Conservation (phyloP, 129 eudicot species). For the Heracleum sosnowskyi region DNA sequence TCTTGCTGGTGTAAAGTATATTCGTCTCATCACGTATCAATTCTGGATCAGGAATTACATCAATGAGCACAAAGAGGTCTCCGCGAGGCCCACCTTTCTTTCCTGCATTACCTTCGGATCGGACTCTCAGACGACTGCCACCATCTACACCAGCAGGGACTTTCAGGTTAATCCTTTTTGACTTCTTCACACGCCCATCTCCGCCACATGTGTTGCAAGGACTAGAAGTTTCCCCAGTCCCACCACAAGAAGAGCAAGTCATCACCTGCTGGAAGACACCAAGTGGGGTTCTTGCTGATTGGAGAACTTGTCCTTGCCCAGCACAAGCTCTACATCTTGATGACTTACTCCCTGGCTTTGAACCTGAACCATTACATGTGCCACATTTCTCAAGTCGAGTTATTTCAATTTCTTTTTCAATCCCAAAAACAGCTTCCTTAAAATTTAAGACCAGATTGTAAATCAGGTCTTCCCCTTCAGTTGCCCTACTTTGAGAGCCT, state of each 20-base stretch:
- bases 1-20: slow-evolving; percentile 72
- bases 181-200: slow-evolving; percentile 71
- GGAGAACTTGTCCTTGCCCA: slow-evolving; percentile 87
- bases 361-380: slow-evolving; percentile 84
- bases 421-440: slow-evolving; percentile 90
- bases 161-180: slow-evolving; percentile 70
- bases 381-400: slow-evolving; percentile 67
- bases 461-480: slow-evolving; percentile 83
- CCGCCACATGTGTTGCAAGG: slow-evolving; percentile 77
- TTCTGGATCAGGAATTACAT: slow-evolving; percentile 73
- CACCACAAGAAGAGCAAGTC: slow-evolving; percentile 79
- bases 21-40: slow-evolving; percentile 74
- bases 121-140: slow-evolving; percentile 74
- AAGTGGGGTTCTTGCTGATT: slow-evolving; percentile 73
- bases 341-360: slow-evolving; percentile 71
- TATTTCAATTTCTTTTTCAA: slow-evolving; percentile 81
- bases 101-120: slow-evolving; percentile 81
- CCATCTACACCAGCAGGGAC: slow-evolving; percentile 92
- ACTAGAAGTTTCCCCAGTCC: slow-evolving; percentile 65
- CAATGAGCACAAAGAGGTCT: slow-evolving; percentile 64
- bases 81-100: slow-evolving; percentile 88
- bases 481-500: slow-evolving; percentile 48
- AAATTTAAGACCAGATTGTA: slow-evolving; percentile 69
- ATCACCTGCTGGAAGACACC: slow-evolving; percentile 86
- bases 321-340: slow-evolving; percentile 66